Conservation (phyloP, 2,329 filamentous ascomycete genomes). For the Neofusicoccum cordaticola region DNA sequence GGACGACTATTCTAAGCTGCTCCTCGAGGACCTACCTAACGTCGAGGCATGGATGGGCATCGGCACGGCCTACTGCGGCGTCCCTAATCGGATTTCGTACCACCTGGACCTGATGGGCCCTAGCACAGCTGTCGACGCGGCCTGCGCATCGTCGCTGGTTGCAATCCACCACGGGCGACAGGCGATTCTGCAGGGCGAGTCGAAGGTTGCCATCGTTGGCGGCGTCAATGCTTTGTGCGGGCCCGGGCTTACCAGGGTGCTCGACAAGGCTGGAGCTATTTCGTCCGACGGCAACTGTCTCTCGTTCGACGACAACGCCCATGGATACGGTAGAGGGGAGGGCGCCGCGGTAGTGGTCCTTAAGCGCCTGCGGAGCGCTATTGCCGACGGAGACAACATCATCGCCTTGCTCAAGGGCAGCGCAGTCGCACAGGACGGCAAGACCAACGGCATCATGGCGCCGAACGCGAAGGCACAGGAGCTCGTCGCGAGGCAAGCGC, state of each 20-base stretch:
- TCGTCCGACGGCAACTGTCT: constrained; percentile 29
- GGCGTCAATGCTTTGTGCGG: constrained; percentile 35
- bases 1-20: constrained; percentile 36
- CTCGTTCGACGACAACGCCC: constrained; percentile 31
- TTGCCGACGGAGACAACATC: constrained; percentile 32
- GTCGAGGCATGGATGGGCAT: constrained; percentile 42
- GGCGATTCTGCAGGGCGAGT: constrained; percentile 29
- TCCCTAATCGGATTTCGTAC: constrained; percentile 38
- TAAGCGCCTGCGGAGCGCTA: constrained; percentile 27
- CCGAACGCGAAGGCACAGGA: constrained; percentile 33
- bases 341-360: constrained; percentile 31
- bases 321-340: constrained; percentile 33
- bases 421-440: constrained; percentile 33
- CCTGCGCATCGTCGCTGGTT: constrained; percentile 35
- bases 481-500: constrained; percentile 26
- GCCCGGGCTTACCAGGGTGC: constrained; percentile 33
- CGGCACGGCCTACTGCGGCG: constrained; percentile 38
- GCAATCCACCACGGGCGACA: constrained; percentile 34
- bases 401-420: constrained; percentile 31
- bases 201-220: constrained; percentile 28
- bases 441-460: constrained; percentile 36
- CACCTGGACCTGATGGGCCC: constrained; percentile 38
- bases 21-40: constrained; percentile 38
- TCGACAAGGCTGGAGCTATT: constrained; percentile 30
- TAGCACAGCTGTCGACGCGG: constrained; percentile 39